phyloP scores from a whole-genome alignment of 257 asterid species.

The Solanum etuberosum region DNA sequence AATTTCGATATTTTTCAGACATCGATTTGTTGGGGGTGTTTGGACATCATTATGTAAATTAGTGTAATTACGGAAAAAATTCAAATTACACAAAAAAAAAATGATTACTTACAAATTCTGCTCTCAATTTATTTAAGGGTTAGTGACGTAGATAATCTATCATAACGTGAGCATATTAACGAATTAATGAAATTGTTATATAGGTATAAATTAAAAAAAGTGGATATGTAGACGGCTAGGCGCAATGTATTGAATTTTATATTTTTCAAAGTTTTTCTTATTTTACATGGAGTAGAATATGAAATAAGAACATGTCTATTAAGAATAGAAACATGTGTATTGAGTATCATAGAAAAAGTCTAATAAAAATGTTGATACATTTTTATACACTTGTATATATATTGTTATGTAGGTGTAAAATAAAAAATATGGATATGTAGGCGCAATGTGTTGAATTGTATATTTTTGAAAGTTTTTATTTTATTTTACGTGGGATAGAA shows the following conservation, averaged over 20 bases:
- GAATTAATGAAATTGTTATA: too few relatives aligned
- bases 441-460: not conserved
- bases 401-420: too few relatives aligned
- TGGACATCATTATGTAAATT: not conserved
- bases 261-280: not conserved
- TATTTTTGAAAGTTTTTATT: too few relatives aligned
- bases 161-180: too few relatives aligned
- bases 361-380: too few relatives aligned
- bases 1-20: slow-evolving; percentile 49
- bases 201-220: not conserved
- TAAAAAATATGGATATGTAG: not conserved
- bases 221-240: fast-evolving
- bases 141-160: too few relatives aligned
- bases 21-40: not conserved
- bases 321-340: not conserved
- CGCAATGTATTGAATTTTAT: too few relatives aligned
- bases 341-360: not conserved
- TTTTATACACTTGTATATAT: too few relatives aligned
- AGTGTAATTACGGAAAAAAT: too few relatives aligned
- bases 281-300: not conserved
- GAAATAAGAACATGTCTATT: not conserved
- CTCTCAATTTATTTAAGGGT: too few relatives aligned
- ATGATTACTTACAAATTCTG: too few relatives aligned
- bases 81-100: too few relatives aligned
- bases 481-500: not conserved